Evolutionary conservation across 306 rosid species (phyloP).

Genomic region (Geum urbanum): DNA sequence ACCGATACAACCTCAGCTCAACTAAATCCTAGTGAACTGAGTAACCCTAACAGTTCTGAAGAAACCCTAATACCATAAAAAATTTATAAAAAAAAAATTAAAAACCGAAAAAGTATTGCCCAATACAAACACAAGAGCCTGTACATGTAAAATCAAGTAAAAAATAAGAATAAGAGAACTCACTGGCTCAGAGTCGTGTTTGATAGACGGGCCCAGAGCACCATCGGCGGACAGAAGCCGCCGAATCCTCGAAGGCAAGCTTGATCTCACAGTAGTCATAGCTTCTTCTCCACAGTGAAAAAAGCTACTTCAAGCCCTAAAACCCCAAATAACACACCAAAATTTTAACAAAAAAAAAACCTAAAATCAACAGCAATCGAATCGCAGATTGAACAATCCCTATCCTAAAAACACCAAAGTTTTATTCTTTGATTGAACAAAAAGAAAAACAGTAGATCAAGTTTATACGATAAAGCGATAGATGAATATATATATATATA

Average conservation of each 20-base stretch:
- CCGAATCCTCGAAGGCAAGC: constrained; percentile 95
- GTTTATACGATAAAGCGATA: constrained; percentile 3
- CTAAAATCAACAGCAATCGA: constrained; percentile 13
- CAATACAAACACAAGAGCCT: neutral
- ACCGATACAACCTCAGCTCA: neutral
- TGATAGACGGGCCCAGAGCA: constrained; percentile 74
- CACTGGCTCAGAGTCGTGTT: constrained; percentile 84
- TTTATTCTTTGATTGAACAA: neutral
- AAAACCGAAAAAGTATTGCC: neutral
- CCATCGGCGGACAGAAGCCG: constrained; percentile 84
- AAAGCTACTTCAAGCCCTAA: constrained; percentile 35
- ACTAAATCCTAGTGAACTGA: constrained; percentile 18
- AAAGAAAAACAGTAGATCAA: constrained; percentile 19
- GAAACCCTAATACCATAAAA: constrained; percentile 11
- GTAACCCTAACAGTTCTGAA: neutral
- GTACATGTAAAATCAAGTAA: neutral
- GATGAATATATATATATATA: neutral
- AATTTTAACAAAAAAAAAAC: neutral
- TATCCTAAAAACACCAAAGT: neutral
- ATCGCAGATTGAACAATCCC: constrained; percentile 26
- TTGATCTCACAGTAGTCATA: constrained; percentile 83
- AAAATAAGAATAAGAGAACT: constrained; percentile 25
- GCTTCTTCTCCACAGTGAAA: constrained; percentile 49
- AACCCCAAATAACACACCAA: neutral
- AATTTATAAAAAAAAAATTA: neutral